Evolutionary conservation across 495 filamentous ascomycete species (phyloP), one percentile per base, ranked within the genome.

Genomic region (Penicillium chermesinum): DNA sequence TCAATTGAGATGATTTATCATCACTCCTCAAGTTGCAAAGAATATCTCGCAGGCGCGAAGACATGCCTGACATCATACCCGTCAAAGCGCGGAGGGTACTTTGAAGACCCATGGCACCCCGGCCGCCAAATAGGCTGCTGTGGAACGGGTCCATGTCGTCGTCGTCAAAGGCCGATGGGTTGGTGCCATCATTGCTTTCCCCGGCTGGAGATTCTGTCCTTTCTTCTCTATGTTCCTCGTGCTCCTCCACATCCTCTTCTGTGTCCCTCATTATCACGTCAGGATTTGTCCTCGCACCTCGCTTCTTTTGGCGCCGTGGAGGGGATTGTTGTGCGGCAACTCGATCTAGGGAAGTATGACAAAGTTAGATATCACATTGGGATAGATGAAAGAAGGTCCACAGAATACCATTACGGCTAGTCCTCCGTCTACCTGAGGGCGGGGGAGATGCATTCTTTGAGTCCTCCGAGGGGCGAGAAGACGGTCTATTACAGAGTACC

Each of bases 21-120:
- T 94, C 94, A 54, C 86, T 82, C 58, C 82, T 83, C 45, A 99
- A 75, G 55, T 91, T 91, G 57, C 73, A 77, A 50, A 97, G 78
- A 41, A 96, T 87, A 49, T 89, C 86, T 20, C 93, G 82, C 36
- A 99, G 70, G 37, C 88, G 82, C 4, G 83, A 76, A 18, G 87
- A 86, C 47, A 88, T 81, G 27, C 89, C 86, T 1, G 89, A 83
- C 71, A 95, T 89, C 78, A 96, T 93, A 51, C 93, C 91, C 49
- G 78, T 93, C 52, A 98, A 69, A 4, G 88, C 87, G 53, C 93
- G 78, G 5, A 98, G 78, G 7, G 89, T 94, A 56, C 72, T 87
- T 15, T 88, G 87, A n/a, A 97, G 73, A 22, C 78, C 78, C 52
- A 77, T 69, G 2, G 84, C 74, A 15, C 80, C 78, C 22, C 79